Conservation (phyloP, 306 rosid genomes). For the Rosa lucieae region DNA sequence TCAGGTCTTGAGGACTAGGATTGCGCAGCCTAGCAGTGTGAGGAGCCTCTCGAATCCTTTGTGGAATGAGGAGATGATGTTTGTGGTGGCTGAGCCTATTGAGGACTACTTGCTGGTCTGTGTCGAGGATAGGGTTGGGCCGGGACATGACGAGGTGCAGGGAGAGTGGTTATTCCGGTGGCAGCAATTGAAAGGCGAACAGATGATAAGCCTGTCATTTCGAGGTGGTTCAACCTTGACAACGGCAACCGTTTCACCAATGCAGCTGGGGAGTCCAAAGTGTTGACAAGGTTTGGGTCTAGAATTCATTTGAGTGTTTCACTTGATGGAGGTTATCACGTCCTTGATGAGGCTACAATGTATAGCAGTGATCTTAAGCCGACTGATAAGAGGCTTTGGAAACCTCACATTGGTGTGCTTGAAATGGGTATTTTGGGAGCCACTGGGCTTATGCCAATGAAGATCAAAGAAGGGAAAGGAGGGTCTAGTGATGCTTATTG, state of each 20-base stretch:
- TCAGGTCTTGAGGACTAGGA: conserved; percentile 52
- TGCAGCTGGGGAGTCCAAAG: conserved; percentile 35
- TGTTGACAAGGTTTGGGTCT: conserved; percentile 50
- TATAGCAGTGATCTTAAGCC: conserved; percentile 65
- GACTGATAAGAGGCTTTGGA: conserved; percentile 60
- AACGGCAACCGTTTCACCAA: conserved; percentile 23
- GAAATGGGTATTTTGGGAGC: conserved; percentile 68
- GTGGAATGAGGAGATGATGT: conserved; percentile 59
- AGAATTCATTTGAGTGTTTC: conserved; percentile 54
- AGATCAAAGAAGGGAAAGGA: conserved; percentile 55
- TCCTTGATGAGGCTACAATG: conserved; percentile 63
- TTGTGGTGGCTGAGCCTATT: conserved; percentile 62
- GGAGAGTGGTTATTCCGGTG: conserved; percentile 44
- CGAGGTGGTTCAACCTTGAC: conserved; percentile 65
- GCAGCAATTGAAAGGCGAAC: conserved; percentile 43
- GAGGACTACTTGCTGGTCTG: conserved; percentile 52
- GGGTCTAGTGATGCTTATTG: conserved; percentile 59
- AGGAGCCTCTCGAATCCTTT: conserved; percentile 57
- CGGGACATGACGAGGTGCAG: conserved; percentile 50
- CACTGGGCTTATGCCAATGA: conserved; percentile 63
- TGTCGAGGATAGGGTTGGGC: conserved; percentile 50
- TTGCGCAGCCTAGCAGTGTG: conserved; percentile 34
- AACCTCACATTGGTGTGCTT: conserved; percentile 61
- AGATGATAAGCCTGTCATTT: conserved; percentile 47
- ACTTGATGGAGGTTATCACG: conserved; percentile 68